phyloP scores from a whole-genome alignment of 257 asterid genomes.

The Linderniella brevidens region DNA sequence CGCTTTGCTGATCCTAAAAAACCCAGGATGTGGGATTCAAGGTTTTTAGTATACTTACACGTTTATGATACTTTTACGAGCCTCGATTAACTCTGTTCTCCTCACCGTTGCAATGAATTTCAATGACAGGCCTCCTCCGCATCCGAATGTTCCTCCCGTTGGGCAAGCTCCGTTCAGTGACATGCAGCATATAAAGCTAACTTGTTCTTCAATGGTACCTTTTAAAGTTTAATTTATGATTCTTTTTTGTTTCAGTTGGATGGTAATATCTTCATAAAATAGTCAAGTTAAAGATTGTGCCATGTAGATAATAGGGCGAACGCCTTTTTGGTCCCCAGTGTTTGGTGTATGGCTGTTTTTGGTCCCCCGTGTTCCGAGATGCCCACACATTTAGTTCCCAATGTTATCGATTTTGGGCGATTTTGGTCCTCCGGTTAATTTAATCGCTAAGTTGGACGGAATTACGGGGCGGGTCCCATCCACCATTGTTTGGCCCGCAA shows the following conservation, averaged over 20 bases:
- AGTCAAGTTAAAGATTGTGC: conserved; percentile 3
- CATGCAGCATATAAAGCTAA: conserved; percentile 26
- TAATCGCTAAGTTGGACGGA: too few relatives aligned
- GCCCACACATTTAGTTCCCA: too few relatives aligned
- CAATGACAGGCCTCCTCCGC: conserved; percentile 21
- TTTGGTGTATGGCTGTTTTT: too few relatives aligned
- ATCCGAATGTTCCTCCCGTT: conserved; percentile 13
- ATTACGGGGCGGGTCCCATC: too few relatives aligned
- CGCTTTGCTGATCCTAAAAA: conserved; percentile 90
- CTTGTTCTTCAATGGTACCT: background rate
- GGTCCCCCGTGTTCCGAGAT: too few relatives aligned
- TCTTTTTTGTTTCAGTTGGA: too few relatives aligned
- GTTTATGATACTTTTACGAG: background rate
- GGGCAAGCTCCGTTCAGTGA: conserved; percentile 19
- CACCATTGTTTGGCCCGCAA: too few relatives aligned
- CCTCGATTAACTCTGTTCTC: background rate
- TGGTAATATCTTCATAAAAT: conserved; percentile 1
- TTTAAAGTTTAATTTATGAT: background rate
- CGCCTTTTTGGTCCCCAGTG: too few relatives aligned
- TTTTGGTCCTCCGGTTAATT: too few relatives aligned
- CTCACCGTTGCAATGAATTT: conserved; percentile 9
- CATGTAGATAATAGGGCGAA: background rate
- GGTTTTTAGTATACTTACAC: conserved; percentile 23
- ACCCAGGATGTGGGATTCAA: conserved; percentile 54
- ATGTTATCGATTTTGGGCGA: too few relatives aligned